Evolutionary conservation across 208 protist genomes (phyloP), one percentile per base, ranked within the genome.

Genomic region (Jaenimonas drosophilae): DNA sequence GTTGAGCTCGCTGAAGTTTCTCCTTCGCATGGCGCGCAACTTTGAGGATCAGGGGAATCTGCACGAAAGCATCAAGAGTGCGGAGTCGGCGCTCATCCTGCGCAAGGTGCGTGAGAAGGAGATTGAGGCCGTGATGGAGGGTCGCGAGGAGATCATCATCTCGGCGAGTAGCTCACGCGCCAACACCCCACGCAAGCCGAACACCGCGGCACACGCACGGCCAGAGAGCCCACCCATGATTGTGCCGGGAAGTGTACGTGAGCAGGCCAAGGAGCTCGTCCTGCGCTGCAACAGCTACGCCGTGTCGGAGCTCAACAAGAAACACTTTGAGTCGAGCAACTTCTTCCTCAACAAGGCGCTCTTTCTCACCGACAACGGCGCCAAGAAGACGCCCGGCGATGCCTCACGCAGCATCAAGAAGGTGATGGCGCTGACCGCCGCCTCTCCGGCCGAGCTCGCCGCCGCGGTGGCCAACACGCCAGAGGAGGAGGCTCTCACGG

Each of bases 221-320:
- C n/a, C n/a, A n/a, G n/a, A n/a, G n/a, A n/a, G n/a, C n/a, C n/a
- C n/a, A 20, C 16, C 37, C 11, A 42, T 42, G 7, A 11, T 25
- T 30, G 7, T 47, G 5, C 41, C 41, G 21, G 11, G 14, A 7
- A 42, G 37, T 42, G 23, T 42, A 11, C 14, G n/a, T 39, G 34
- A 61, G 32, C 73, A 90, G 37, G 77, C 72, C 5, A 67, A 64
- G 23, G 69, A 74, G 1, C 57, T 88, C 36, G 75, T 89, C 21
- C 57, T 77, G 33, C 68, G 64, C 27, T 89, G 80, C 66, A 93
- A 93, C 54, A 76, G 62, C 49, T 73, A 85, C 59, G 80, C 80
- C 9, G 85, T 93, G 42, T 47, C 21, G 27, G 71, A 70, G 23
- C 80, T 93, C 40, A 79, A 79, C 40, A 41, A 69, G 19, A 43